Conservation (phyloP, 495 filamentous ascomycete genomes). For the Neurospora tetrasperma region DNA sequence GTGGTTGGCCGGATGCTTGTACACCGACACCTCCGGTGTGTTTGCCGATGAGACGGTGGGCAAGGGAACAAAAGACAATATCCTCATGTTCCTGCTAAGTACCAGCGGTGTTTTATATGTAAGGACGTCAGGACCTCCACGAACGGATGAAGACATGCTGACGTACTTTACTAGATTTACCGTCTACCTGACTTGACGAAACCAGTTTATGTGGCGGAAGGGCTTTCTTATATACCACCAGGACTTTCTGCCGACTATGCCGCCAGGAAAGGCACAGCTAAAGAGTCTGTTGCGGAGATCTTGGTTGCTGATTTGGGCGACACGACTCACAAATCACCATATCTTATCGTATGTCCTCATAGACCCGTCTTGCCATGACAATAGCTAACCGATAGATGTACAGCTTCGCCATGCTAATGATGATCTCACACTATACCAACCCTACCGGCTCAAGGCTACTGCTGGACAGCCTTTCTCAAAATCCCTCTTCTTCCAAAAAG, state of each 20-base stretch:
- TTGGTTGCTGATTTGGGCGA: conserved; percentile 80
- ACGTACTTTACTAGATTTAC: conserved; percentile 41
- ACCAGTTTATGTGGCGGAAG: conserved; percentile 54
- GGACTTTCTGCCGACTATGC: conserved; percentile 60
- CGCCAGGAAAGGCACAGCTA: conserved; percentile 55
- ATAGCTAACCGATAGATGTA: conserved; percentile 2
- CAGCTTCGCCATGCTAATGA: conserved; percentile 69
- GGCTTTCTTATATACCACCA: conserved; percentile 67
- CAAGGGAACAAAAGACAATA: conserved; percentile 37
- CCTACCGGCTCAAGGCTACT: conserved; percentile 42
- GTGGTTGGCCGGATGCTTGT: conserved; percentile 76
- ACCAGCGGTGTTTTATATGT: conserved; percentile 64
- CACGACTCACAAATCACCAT: conserved; percentile 53
- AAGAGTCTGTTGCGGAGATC: conserved; percentile 65
- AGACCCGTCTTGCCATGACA: not conserved
- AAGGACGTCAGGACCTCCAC: conserved; percentile 18
- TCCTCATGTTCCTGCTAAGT: conserved; percentile 67
- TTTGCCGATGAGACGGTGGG: conserved; percentile 39
- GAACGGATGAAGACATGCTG: not conserved
- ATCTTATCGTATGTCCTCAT: conserved; percentile 55
- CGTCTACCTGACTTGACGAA: conserved; percentile 50
- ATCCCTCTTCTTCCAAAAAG: conserved; percentile 62
- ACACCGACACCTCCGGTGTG: conserved; percentile 49
- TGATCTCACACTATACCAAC: conserved; percentile 81
- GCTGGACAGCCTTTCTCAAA: conserved; percentile 26